Evolutionary conservation across 2,329 filamentous ascomycete genomes (phyloP).

Genomic region (Alternaria longipes): DNA sequence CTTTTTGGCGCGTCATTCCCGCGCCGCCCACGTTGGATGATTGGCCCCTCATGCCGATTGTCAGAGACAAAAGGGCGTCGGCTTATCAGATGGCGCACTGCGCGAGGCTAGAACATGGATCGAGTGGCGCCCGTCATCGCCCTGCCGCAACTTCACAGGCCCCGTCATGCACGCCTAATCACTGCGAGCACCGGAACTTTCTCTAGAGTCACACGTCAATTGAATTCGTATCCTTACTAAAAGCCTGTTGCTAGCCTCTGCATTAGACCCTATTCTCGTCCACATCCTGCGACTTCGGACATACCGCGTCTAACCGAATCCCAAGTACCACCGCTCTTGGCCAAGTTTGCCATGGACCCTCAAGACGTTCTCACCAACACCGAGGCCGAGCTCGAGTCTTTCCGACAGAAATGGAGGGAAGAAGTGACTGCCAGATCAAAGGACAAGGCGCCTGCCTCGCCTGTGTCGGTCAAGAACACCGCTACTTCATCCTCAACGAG

Average conservation of each 20-base stretch:
- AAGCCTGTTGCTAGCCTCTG: conserved; percentile 13
- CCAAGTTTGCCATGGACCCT: conserved; percentile 27
- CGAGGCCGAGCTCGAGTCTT: conserved; percentile 79
- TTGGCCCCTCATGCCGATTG: conserved; percentile 6
- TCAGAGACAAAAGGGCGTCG: conserved; percentile 7
- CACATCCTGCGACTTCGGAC: conserved; percentile 42
- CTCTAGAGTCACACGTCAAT: conserved; percentile 14
- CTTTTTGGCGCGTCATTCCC: conserved; percentile 28
- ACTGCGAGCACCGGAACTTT: conserved; percentile 13
- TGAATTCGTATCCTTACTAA: conserved; percentile 37
- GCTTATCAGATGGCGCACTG: conserved; percentile 38
- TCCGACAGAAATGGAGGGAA: conserved; percentile 85
- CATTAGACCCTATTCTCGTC: conserved; percentile 20
- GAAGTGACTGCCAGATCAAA: conserved; percentile 71
- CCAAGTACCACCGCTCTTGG: conserved; percentile 32
- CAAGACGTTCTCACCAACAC: conserved; percentile 42
- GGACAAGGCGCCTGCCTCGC: conserved; percentile 30
- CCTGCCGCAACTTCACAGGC: conserved; percentile 13
- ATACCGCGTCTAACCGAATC: conserved; percentile 22
- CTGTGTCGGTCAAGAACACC: conserved; percentile 24
- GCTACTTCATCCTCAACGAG: conserved; percentile 27
- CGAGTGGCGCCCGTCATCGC: conserved; percentile 19
- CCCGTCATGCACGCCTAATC: conserved; percentile 10
- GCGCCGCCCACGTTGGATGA: conserved; percentile 10
- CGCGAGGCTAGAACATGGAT: conserved; percentile 11